Base-by-base conservation (phyloP, 192 early-diverging fungal genomes). In the Rhizoclosmatium sp. region DNA sequence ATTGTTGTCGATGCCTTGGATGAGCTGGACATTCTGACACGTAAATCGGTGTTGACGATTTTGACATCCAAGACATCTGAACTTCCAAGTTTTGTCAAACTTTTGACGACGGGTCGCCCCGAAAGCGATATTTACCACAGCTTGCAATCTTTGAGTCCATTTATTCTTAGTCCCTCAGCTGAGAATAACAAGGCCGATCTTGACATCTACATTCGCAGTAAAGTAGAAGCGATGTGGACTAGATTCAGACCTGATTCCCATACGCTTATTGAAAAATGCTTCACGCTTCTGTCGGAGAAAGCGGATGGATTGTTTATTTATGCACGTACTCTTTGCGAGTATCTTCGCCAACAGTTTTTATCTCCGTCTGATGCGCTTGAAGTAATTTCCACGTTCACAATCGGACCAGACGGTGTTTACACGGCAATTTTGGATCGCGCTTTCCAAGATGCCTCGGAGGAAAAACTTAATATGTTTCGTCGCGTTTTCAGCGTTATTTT, bases 1-100 rank as follows among this genome's bases (percentile, higher is more conserved):
- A 9, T 80, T 23, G 64, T 80, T 4, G 58, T 80, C 54, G 79
- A 80, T 45, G 79, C 79, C 3, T 56, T 80, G 5, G 79, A 80
- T 65, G 79, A 80, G 45, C 54, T 44, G 47, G 66, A 54, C 44
- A 47, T 31, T 39, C 39, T 42, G 5, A 39, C 65, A 45, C n/a
- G 79, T 9, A 7, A 67, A 4, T 16, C 48, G n/a, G 9, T 80
- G 2, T 56, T 80, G 61, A 19, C 19, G 2, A 56, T 78, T 58
- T 59, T 78, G 51, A 69, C 64, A 5, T 9, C 67, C 7, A n/a
- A 59, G 4, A 31, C 61, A 3, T 41, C 10, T 3, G 21, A 19
- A 16, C 47, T 80, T 19, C 79, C 79, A 7, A 12, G 31, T 3
- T 78, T 54, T 59, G 69, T 77, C 44, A 66, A 66, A 69, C 31